These are phyloP conservation scores for Chlorencoelia australis DNA, from an alignment of 2,329 filamentous ascomycete genomes.

Conservation along the genomic window DNA sequence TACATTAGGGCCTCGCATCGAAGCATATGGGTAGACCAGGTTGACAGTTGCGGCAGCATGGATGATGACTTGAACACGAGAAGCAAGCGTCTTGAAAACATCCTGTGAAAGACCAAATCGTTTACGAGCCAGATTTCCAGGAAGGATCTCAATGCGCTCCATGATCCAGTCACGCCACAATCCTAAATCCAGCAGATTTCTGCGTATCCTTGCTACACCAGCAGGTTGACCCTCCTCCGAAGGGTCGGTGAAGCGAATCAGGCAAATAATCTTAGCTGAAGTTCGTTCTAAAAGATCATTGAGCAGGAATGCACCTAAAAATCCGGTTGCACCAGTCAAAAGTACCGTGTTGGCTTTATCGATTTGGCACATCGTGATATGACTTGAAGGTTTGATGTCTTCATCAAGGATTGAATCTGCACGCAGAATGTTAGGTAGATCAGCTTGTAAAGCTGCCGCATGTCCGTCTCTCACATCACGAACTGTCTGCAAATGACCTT, in stretches of 20 bases:
- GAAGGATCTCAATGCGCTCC: slow-evolving; percentile 66
- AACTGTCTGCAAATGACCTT: slow-evolving; percentile 64
- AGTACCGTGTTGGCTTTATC: slow-evolving; percentile 50
- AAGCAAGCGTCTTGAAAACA: slow-evolving; percentile 53
- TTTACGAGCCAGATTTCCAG: slow-evolving; percentile 61
- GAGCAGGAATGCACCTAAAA: slow-evolving; percentile 72
- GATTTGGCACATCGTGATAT: slow-evolving; percentile 29
- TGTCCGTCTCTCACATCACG: slow-evolving; percentile 61
- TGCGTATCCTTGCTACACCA: slow-evolving; percentile 62
- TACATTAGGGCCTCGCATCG: slow-evolving; percentile 63
- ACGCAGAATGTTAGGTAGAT: slow-evolving; percentile 58
- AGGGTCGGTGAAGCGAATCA: slow-evolving; percentile 67
- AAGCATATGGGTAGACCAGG: slow-evolving; percentile 72
- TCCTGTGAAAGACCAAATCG: slow-evolving; percentile 58
- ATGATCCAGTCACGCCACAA: slow-evolving; percentile 69
- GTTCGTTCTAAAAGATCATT: slow-evolving; percentile 58
- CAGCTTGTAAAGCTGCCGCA: slow-evolving; percentile 64
- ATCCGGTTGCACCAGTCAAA: slow-evolving; percentile 80
- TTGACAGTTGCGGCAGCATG: slow-evolving; percentile 74
- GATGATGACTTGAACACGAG: slow-evolving; percentile 60
- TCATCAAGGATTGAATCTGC: slow-evolving; percentile 57
- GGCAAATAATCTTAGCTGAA: slow-evolving; percentile 46
- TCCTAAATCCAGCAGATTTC: slow-evolving; percentile 68
- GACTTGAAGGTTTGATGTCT: slow-evolving; percentile 50
- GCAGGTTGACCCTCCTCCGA: slow-evolving; percentile 52